phyloP scores from a whole-genome alignment of 495 filamentous ascomycete genomes.

The Penicillium mononematosum region DNA sequence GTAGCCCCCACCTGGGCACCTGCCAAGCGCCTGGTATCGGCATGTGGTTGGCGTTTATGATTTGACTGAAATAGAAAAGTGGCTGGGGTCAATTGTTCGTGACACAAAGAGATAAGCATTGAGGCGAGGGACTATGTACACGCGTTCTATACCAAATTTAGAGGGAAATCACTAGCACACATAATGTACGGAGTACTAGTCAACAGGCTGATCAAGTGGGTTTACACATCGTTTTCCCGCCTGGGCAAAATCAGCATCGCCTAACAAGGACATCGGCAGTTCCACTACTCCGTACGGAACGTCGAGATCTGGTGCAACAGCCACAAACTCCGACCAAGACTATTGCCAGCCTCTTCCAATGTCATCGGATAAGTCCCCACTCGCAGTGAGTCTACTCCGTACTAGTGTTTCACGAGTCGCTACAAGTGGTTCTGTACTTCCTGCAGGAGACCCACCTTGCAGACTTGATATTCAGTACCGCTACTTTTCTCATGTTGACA shows the following conservation, averaged over 20 bases:
- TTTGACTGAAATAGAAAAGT: constrained; percentile 14
- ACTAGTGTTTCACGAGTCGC: constrained; percentile 6
- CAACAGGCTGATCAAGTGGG: background rate
- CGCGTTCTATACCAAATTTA: background rate
- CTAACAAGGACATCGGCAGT: constrained; percentile 15
- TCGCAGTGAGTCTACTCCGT: background rate
- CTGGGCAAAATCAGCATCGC: constrained; percentile 22
- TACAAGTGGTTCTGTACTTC: background rate
- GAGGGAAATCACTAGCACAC: background rate
- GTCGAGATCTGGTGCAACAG: constrained; percentile 27
- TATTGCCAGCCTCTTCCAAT: constrained; percentile 24
- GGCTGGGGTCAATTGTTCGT: constrained; percentile 4
- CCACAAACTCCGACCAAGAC: constrained; percentile 29
- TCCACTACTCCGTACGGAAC: constrained; percentile 25
- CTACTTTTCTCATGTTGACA: constrained; percentile 27
- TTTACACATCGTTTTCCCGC: constrained; percentile 1
- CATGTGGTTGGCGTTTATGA: constrained; percentile 18
- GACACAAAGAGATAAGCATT: background rate
- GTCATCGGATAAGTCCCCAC: constrained; percentile 12
- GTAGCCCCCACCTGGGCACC: constrained; percentile 16
- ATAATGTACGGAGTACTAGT: background rate
- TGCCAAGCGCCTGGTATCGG: constrained; percentile 18
- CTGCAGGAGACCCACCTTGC: background rate
- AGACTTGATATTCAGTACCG: background rate
- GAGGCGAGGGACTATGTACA: background rate